Conservation (phyloP, 2,329 filamentous ascomycete genomes). For the Xylogone sp. region DNA sequence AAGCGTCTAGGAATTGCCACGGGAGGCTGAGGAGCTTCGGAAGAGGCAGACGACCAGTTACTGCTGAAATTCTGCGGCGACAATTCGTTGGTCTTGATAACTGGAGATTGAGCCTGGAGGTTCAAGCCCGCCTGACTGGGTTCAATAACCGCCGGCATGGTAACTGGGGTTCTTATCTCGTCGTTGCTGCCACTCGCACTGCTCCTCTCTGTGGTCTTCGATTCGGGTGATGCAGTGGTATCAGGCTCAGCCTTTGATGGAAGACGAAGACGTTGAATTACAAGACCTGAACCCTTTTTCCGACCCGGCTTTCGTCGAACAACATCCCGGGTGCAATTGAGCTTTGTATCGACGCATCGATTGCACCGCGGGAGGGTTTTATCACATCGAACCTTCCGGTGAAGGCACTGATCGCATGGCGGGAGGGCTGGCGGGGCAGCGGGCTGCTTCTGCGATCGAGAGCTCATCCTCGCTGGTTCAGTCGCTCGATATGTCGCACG, state of each 20-base stretch:
- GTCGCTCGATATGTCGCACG: background rate
- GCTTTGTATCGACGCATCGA: conserved; percentile 3
- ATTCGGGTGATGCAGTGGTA: background rate
- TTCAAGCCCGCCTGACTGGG: background rate
- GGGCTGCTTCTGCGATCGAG: background rate
- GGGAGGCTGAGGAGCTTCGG: background rate
- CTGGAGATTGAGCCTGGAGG: background rate
- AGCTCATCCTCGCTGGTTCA: background rate
- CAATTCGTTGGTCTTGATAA: background rate
- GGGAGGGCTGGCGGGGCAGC: background rate
- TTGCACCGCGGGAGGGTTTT: conserved; percentile 2
- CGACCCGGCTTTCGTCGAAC: conserved; percentile 1
- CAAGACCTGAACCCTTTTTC: conserved; percentile 6
- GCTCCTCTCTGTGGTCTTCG: background rate
- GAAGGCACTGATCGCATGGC: conserved; percentile 6
- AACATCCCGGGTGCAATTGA: conserved; percentile 3
- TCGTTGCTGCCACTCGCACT: background rate
- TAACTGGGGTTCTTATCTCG: background rate
- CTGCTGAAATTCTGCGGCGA: background rate
- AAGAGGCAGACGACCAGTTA: background rate
- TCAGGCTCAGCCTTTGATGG: background rate
- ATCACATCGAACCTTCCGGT: conserved; percentile 5
- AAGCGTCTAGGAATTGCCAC: background rate
- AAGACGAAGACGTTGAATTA: conserved; percentile 2
- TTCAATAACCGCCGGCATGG: background rate